Evolutionary conservation across 108 stramenopile genomes (phyloP), one percentile per base, ranked within the genome.

Genomic region (Aurantiochytrium sp.): DNA sequence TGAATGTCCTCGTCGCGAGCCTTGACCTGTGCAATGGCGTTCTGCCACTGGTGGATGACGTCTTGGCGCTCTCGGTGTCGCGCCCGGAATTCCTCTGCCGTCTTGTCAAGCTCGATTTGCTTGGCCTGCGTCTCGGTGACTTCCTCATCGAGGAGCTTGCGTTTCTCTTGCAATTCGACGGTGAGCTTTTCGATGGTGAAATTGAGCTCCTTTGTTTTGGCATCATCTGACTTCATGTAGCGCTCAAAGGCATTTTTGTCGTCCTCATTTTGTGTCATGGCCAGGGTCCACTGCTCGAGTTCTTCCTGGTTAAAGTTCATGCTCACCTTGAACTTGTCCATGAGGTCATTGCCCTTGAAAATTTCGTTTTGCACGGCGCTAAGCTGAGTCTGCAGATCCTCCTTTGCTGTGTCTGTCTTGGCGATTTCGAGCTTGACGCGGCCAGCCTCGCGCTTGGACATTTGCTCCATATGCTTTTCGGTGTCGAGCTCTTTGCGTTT

Each of bases 231-330:
- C 57, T 94, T 89, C 19, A 94, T 89, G 90, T 96, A 97, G 64
- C 93, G 93, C 72, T 96, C 93, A 6, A 96, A 89, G 43, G 95
- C 94, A 0, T 94, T 64, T 87, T 93, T 93, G 88, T 97, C 96
- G 45, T 96, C 96, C 72, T 96, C 96, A 90, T 96, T 96, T 87
- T 96, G 96, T 60, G 93, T 89, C 43, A 95, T 94, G 18, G 96
- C 96, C n/a, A 94, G 91, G 28, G 95, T 95, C 96, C 96, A 97
- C 93, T 96, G 96, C 92, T 97, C 96, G 21, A 97, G 92, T 90
- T 97, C 96, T 87, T 96, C 96, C 90, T 96, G 96, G 91, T 96
- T 97, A 95, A 95, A 96, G 90, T 96, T 95, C 93, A 96, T 95
- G 92, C 94, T 92, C 58, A 93, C 90, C 90, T 94, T 96, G 88